Conservation (phyloP, 2,329 filamentous ascomycete species). For the Cordyceps farinosa region DNA sequence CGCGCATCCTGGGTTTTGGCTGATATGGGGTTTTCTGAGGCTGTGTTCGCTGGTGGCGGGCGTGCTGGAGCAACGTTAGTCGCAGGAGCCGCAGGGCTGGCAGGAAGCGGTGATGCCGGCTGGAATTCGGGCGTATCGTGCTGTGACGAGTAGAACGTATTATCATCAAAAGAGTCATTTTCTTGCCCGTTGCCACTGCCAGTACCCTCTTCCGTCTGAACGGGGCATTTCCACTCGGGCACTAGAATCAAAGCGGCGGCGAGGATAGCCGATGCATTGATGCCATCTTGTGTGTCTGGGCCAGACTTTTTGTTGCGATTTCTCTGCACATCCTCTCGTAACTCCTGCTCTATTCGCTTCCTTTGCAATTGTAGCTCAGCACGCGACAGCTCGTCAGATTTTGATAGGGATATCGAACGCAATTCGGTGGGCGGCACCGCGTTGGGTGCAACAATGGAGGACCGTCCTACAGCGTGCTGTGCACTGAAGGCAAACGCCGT, state of each 20-base stretch:
- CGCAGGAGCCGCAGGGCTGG: not conserved
- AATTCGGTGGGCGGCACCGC: not conserved
- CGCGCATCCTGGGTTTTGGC: not conserved
- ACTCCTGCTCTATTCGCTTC: slow-evolving; percentile 70
- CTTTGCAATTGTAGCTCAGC: slow-evolving; percentile 78
- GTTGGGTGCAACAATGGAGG: not conserved
- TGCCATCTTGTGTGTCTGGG: slow-evolving; percentile 57
- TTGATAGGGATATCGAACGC: slow-evolving; percentile 78
- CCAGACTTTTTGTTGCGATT: slow-evolving; percentile 45
- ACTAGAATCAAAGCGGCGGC: slow-evolving; percentile 67
- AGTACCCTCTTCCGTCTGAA: slow-evolving; percentile 52
- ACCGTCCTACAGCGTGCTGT: slow-evolving; percentile 25
- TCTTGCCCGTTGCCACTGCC: slow-evolving; percentile 54
- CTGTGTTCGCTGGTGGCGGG: not conserved
- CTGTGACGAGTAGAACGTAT: slow-evolving; percentile 94
- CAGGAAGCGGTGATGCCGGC: slow-evolving; percentile 43
- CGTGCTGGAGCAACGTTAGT: not conserved
- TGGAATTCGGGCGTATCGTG: slow-evolving; percentile 68
- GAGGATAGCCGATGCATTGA: slow-evolving; percentile 71
- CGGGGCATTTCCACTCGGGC: slow-evolving; percentile 60
- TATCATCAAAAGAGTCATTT: slow-evolving; percentile 85
- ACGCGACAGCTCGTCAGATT: slow-evolving; percentile 78
- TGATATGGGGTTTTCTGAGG: slow-evolving; percentile 17
- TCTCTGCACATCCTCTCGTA: slow-evolving; percentile 76
- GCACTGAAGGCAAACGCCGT: slow-evolving; percentile 36